phyloP scores from a whole-genome alignment of 306 rosid species.

The barrel medic (Medicago truncatula) region MtrunA17r5.0-ANR NC_053042.1:8300001-8300500 shows the following conservation, averaged over 20 bases:
- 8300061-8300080: background rate
- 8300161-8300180: slow-evolving; percentile 64
- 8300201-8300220: slow-evolving; percentile 63
- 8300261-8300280: slow-evolving; percentile 56
- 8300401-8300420: no score
- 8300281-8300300: slow-evolving; percentile 34
- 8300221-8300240: slow-evolving; percentile 46
- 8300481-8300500: no score
- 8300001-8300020: slow-evolving; percentile 54
- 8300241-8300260: slow-evolving; percentile 56
- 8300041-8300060: no score
- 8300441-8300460: no score
- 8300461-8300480: no score
- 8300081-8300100: background rate
- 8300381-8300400: slow-evolving; percentile 45
- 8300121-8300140: slow-evolving; percentile 52
- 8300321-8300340: slow-evolving; percentile 56
- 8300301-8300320: slow-evolving; percentile 41
- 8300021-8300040: no score
- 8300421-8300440: no score
- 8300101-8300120: background rate
- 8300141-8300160: slow-evolving; percentile 68
- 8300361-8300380: slow-evolving; percentile 51
- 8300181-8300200: slow-evolving; percentile 79
- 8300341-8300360: slow-evolving; percentile 57